Evolutionary conservation across 2,329 filamentous ascomycete species (phyloP).

Genomic region (Aureobasidium zeae): DNA sequence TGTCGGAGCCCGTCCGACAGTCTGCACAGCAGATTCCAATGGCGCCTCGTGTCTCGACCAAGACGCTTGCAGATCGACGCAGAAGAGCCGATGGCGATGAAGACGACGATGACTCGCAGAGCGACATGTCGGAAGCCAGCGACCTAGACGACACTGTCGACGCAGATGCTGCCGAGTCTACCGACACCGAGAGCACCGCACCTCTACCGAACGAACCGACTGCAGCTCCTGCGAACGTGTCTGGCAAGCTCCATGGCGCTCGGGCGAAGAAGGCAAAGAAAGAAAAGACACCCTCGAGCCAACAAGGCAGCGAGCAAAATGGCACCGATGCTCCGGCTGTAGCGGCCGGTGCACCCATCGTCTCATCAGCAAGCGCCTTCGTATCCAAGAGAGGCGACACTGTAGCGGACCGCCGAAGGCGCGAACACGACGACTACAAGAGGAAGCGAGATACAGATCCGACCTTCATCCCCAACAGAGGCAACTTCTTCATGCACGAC

Average conservation of each 20-base stretch:
- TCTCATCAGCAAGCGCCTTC: slow-evolving; percentile 1
- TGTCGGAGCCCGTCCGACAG: not conserved
- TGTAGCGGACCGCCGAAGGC: slow-evolving; percentile 60
- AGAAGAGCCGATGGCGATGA: slow-evolving; percentile 62
- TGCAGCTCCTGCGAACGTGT: not conserved
- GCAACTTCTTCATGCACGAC: slow-evolving; percentile 96
- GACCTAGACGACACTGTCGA: slow-evolving; percentile 46
- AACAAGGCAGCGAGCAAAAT: not conserved
- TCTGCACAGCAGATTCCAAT: slow-evolving; percentile 26
- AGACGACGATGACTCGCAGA: slow-evolving; percentile 59
- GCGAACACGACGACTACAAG: slow-evolving; percentile 85
- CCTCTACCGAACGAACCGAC: not conserved
- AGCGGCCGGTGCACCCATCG: slow-evolving; percentile 9
- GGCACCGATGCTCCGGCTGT: not conserved
- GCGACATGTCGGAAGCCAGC: slow-evolving; percentile 50
- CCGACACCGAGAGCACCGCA: slow-evolving; percentile 39
- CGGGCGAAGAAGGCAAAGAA: slow-evolving; percentile 8
- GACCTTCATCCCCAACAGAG: slow-evolving; percentile 86
- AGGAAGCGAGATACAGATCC: slow-evolving; percentile 82
- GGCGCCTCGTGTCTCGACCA: slow-evolving; percentile 45
- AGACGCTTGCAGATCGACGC: slow-evolving; percentile 57
- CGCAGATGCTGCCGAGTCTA: slow-evolving; percentile 48
- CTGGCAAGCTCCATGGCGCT: slow-evolving; percentile 17
- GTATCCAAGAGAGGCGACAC: slow-evolving; percentile 41
- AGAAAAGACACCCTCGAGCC: not conserved